Base-by-base conservation (phyloP, 2,329 filamentous ascomycete species). In the Dichotomopilus funicola region DNA sequence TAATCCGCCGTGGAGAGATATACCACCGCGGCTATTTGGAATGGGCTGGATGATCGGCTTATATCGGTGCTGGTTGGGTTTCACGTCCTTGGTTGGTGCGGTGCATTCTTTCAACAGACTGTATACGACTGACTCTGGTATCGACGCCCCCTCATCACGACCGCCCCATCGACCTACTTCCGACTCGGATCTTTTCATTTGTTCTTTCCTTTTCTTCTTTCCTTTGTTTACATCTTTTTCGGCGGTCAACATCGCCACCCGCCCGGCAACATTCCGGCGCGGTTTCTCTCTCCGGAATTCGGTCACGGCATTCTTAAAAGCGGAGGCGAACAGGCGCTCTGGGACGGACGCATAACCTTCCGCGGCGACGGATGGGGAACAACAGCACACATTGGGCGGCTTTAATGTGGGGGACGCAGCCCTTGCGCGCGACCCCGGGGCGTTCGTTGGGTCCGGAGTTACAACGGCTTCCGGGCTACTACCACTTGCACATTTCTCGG, bases 21-120 rank as follows among this genome's bases (percentile, higher is more conserved):
- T 55, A 56, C 63, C 60, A 58, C 63, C 55, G 48, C 57, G 53
- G 49, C 49, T 56, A 63, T 65, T 57, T 65, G 62, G 58, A 54
- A 51, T 59, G 49, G 53, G 35, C 49, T 51, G 3, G 49, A 49
- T 57, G 59, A 49, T 33, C 56, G 55, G 54, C 36, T 62, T 56
- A 54, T 54, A 56, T 57, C 54, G 51, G 53, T 53, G 35, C 31
- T 37, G 34, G 27, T 13, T 47, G 31, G 53, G 41, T 13, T 27
- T 27, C 19, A 27, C 19, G 19, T 27, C 19, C 19, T 27, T 27
- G 19, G 19, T 27, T 27, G 47, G 35, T 19, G 47, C 34, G 12
- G 13, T 54, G 37, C 45, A 60, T 58, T 52, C 33, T 33, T 55
- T 60, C 35, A 43, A 51, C 43, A 36, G 19, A 27, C 19, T 27